These are phyloP conservation scores for Glycyrrhiza uralensis DNA, from an alignment of 306 rosid species.

Conservation along the genomic window DNA sequence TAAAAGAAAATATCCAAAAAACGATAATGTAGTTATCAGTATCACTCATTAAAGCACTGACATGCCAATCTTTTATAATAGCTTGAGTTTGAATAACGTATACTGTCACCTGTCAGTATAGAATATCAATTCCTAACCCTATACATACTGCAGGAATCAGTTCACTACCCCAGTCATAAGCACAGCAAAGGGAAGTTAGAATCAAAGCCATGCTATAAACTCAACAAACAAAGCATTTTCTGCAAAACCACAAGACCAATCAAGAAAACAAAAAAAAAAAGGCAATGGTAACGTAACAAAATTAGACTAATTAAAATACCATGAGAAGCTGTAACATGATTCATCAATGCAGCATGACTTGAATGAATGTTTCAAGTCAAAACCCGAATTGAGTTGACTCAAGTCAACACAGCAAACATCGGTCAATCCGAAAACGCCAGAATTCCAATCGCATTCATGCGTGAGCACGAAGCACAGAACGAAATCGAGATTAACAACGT, in stretches of 20 bases:
- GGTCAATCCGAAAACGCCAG: neutral
- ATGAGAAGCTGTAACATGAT: neutral
- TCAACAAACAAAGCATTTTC: neutral
- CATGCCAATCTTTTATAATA: neutral
- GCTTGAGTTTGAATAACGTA: neutral
- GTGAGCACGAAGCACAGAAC: neutral
- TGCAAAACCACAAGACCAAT: neutral
- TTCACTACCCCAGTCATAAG: neutral
- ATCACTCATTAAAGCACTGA: neutral
- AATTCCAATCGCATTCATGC: neutral
- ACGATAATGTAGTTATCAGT: neutral
- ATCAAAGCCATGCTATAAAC: neutral
- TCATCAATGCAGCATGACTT: neutral
- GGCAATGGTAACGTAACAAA: neutral
- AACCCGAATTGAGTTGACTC: neutral
- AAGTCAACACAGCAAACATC: constrained; percentile 30
- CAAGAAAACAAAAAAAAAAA: neutral
- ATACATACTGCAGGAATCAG: neutral
- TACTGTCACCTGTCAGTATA: neutral
- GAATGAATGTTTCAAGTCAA: neutral
- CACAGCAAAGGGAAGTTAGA: neutral
- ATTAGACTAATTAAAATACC: neutral
- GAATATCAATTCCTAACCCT: neutral
- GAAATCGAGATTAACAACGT: neutral
- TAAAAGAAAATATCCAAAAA: constrained; percentile 4